A percentile compares a stretch with the other conserved stretches of the same genome.
phyloP scores from a whole-genome alignment of 441 rosid species.

The Flueggea neowawraea region DNA sequence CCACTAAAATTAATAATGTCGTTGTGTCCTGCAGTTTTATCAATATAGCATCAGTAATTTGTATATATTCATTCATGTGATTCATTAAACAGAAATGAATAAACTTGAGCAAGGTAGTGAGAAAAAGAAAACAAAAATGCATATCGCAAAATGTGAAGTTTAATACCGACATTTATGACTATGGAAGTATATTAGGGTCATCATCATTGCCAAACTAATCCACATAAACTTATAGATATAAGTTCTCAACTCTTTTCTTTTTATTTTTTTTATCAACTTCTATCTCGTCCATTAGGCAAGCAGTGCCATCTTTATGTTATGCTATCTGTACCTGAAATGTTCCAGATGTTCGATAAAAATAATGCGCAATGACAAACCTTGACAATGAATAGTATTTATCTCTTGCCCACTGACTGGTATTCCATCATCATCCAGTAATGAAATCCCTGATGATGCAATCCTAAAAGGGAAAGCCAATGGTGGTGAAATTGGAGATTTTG shows the following conservation, averaged over 20 bases:
- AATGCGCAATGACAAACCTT: slow-evolving; percentile 37
- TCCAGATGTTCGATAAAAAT: neutral
- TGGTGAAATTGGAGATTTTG: slow-evolving; percentile 83
- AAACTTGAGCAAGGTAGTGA: neutral
- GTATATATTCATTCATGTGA: neutral
- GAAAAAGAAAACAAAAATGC: neutral
- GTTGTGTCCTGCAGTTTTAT: slow-evolving; percentile 44
- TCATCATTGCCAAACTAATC: neutral
- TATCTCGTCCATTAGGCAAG: neutral
- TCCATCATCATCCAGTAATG: slow-evolving; percentile 57
- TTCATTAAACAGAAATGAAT: neutral
- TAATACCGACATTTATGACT: neutral
- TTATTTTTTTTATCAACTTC: neutral
- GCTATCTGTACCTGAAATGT: neutral
- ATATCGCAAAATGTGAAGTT: neutral
- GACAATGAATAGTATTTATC: slow-evolving; percentile 54
- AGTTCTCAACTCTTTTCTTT: neutral
- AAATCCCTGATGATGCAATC: slow-evolving; percentile 68
- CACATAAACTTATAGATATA: neutral
- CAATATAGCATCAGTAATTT: slow-evolving; percentile 9
- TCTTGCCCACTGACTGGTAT: slow-evolving; percentile 59
- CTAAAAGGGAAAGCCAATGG: slow-evolving; percentile 68
- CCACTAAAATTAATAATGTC: slow-evolving; percentile 37
- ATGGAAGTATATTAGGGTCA: neutral
- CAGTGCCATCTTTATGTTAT: neutral